A percentile compares a stretch with the other conserved stretches of the same genome.
These are phyloP conservation scores for Zygosaccharomyces kombuchaensis DNA, from an alignment of 805 yeast genomes.

Conservation along the genomic window DNA sequence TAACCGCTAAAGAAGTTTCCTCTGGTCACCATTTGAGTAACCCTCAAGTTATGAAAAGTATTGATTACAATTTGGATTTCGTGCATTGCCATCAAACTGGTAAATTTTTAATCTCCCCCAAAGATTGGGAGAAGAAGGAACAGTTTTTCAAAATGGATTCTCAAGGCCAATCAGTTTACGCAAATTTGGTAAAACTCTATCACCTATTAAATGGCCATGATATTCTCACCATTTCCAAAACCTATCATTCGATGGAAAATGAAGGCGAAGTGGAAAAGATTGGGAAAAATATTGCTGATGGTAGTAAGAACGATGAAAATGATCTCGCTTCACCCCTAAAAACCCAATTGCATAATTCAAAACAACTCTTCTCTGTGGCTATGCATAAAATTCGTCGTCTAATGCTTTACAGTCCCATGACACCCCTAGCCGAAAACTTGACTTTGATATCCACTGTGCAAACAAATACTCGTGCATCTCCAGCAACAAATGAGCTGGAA, in stretches of 20 bases:
- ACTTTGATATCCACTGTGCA: slow-evolving; percentile 20
- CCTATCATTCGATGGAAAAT: slow-evolving; percentile 1
- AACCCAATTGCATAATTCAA: slow-evolving; percentile 9
- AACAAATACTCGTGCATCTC: slow-evolving; percentile 18
- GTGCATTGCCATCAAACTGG: slow-evolving; percentile 35
- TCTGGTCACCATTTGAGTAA: slow-evolving; percentile 35
- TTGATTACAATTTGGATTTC: slow-evolving; percentile 27
- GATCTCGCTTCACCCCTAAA: neutral
- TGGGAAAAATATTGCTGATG: slow-evolving; percentile 2
- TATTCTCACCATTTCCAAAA: slow-evolving; percentile 20
- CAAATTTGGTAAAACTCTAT: slow-evolving; percentile 46
- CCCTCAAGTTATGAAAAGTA: slow-evolving; percentile 38
- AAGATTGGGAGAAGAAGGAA: slow-evolving; percentile 6
- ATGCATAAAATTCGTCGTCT: slow-evolving; percentile 37
- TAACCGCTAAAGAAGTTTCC: slow-evolving; percentile 28
- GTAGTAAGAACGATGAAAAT: neutral
- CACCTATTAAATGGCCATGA: slow-evolving; percentile 41
- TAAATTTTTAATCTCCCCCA: slow-evolving; percentile 16
- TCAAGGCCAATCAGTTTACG: slow-evolving; percentile 32
- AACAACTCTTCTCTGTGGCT: slow-evolving; percentile 37
- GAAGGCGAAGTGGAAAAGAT: neutral
- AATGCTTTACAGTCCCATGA: slow-evolving; percentile 44
- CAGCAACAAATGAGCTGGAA: slow-evolving; percentile 23
- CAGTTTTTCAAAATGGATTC: slow-evolving; percentile 12
- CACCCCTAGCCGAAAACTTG: slow-evolving; percentile 36